Percentiles rank a stretch among this genome's conserved stretches.
Conservation (phyloP, 306 rosid species). For the Ormosia emarginata region DNA sequence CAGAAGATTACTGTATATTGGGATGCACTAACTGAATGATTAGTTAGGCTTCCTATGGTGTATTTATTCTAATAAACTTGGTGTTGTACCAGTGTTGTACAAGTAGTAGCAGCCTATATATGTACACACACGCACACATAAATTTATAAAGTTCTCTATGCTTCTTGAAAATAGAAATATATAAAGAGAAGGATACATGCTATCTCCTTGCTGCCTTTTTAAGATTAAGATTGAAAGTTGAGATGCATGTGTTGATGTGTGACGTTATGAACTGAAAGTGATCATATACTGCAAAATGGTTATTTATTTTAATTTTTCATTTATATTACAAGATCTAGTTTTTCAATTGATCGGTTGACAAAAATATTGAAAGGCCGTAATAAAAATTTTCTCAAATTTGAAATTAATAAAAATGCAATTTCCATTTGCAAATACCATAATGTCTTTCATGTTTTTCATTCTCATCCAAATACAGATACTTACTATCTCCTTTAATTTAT, state of each 20-base stretch:
- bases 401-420: conserved; percentile 3
- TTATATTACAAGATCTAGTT: neutral
- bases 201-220: neutral
- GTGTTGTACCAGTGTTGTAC: neutral
- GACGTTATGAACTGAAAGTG: neutral
- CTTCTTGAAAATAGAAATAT: no score
- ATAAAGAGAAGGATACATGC: neutral
- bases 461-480: neutral
- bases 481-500: neutral
- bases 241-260: conserved; percentile 9
- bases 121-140: no score
- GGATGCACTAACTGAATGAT: neutral
- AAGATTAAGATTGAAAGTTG: neutral
- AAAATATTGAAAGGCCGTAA: neutral
- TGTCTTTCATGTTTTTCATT: conserved; percentile 2
- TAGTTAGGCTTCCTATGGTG: neutral
- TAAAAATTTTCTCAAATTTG: neutral
- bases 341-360: neutral
- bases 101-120: neutral
- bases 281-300: neutral
- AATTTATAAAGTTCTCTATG: no score
- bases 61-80: neutral
- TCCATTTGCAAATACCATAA: neutral
- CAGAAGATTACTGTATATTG: neutral
- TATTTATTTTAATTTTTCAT: neutral